Percentiles rank a stretch among this genome's conserved stretches.
Evolutionary conservation across 371 early-diverging fungal genomes (phyloP).

Genomic region (Umbelopsis sp.): DNA sequence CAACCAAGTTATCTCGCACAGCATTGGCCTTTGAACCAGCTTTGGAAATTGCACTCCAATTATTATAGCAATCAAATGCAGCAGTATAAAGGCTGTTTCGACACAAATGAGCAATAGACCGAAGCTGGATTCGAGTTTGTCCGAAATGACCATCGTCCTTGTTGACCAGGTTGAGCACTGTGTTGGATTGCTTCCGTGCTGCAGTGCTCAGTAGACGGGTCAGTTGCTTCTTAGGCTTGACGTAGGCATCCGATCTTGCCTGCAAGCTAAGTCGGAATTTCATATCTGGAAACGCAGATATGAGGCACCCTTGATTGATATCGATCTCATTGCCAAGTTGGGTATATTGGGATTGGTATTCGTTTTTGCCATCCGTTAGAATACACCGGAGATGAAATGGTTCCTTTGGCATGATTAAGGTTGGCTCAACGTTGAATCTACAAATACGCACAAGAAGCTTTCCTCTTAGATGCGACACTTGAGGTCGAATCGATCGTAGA

Average conservation of each 20-base stretch:
- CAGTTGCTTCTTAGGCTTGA: constrained; percentile 12
- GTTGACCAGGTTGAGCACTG: constrained; percentile 1
- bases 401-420: constrained; percentile 12
- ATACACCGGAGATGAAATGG: constrained; percentile 9
- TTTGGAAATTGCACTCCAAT: constrained; percentile 3
- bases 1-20: neutral
- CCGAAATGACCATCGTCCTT: constrained; percentile 14
- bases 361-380: constrained; percentile 13
- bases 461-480: constrained; percentile 2
- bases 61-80: constrained; percentile 14
- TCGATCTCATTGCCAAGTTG: constrained; percentile 12
- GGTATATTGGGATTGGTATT: constrained; percentile 17
- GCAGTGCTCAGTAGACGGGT: constrained; percentile 1
- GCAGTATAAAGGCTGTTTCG: constrained; percentile 13
- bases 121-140: constrained; percentile 11
- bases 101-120: constrained; percentile 7
- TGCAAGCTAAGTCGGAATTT: constrained; percentile 13
- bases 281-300: constrained; percentile 2
- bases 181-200: neutral
- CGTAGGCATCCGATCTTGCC: neutral
- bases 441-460: constrained; percentile 12
- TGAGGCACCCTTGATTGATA: constrained; percentile 12
- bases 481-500: neutral
- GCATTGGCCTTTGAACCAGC: neutral
- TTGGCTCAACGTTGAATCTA: constrained; percentile 8